Percentiles rank a stretch among this genome's conserved stretches.
Conservation (phyloP, 2,329 filamentous ascomycete genomes). For the Neofusicoccum cordaticola region DNA sequence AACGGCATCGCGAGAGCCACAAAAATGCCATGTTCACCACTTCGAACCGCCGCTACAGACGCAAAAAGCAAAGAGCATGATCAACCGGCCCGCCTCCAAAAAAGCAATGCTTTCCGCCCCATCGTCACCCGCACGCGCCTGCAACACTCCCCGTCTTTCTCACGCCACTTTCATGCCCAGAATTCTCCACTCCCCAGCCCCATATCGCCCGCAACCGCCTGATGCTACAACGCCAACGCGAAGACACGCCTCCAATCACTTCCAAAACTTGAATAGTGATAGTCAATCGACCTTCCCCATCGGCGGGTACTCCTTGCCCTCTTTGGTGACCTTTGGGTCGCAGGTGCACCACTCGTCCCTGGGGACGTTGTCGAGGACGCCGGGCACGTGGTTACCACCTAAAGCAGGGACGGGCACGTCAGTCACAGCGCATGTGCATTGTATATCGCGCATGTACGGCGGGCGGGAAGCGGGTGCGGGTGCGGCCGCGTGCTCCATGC, state of each 20-base stretch:
- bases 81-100: neutral
- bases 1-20: neutral
- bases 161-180: neutral
- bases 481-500: too few species aligned
- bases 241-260: neutral
- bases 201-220: too few species aligned
- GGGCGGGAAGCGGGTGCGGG: too few species aligned
- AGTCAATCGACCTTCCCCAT: constrained; percentile 47
- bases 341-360: constrained; percentile 63
- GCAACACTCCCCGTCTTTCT: too few species aligned
- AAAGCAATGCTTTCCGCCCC: neutral
- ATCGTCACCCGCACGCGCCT: neutral
- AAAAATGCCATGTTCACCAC: neutral
- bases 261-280: constrained; percentile 3
- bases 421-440: neutral
- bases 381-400: constrained; percentile 56
- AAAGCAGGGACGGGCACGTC: neutral
- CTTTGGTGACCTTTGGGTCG: constrained; percentile 59
- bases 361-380: constrained; percentile 61
- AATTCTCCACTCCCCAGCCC: too few species aligned
- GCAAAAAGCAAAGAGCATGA: neutral
- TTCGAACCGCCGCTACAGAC: neutral
- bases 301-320: constrained; percentile 63
- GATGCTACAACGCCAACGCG: too few species aligned
- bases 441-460: too few species aligned